Base-by-base conservation (phyloP, 2,329 filamentous ascomycete species). In the Fusarium brachygibbosum region DNA sequence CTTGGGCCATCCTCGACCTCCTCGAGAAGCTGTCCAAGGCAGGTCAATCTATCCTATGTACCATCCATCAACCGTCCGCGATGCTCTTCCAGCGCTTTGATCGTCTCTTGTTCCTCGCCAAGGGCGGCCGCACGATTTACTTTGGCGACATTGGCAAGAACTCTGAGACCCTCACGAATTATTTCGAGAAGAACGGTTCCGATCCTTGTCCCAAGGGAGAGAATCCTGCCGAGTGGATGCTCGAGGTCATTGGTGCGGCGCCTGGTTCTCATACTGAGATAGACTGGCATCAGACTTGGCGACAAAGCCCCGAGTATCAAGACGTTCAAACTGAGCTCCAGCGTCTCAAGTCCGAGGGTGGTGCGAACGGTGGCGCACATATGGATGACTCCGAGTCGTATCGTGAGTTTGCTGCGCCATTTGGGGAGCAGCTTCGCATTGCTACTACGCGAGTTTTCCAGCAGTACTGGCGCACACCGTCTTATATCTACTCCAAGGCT, bases 391-490 rank as follows among this genome's bases (percentile, higher is more conserved):
- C 79, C 25, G 80, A 78, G 48, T 78, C 77, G 58, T 93, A 90
- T 79, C 86, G 88, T 56, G 93, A 97, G 78, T 97, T 97, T 66
- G 94, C 94, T 3, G 91, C 93, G 5, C 88, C 91, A 0, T 93
- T 97, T 76, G 74, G 70, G 31, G 75, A 83, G 13, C 94, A 97
- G 79, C 82, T 95, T 28, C 81, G 79, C 48, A 84, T 90, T 73
- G 92, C 93, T 54, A 85, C 88, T 14, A 77, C 86, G 63, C 92
- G 94, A 74, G 91, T 95, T 34, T 96, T 97, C 82, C 87, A 94
- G 77, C 93, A 97, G 79, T 97, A 95, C 85, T 97, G 94, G 93
- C 91, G 94, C 59, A 95, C 91, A 0, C 94, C 94, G 0, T 87
- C 89, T 3, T 97, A 97, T 82, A 94, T 97, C 78, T 97, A 95